These are phyloP conservation scores for Penicillium paradoxum DNA, from an alignment of 495 filamentous ascomycete species.

Conservation along the genomic window DNA sequence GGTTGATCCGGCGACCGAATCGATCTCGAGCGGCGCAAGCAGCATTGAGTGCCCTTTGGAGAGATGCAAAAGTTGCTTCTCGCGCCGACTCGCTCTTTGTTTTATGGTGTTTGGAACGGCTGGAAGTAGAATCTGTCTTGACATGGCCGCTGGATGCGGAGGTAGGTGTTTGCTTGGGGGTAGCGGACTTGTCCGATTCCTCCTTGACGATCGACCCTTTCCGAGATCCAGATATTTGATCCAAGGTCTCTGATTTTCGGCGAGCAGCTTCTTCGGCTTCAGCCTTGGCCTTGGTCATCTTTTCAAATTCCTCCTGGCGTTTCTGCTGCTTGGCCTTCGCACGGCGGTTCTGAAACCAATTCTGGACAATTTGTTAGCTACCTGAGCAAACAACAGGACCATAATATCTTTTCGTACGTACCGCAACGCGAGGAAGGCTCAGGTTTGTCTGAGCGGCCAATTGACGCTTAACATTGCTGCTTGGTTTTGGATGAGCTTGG, in stretches of 20 bases:
- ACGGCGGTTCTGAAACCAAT: conserved; percentile 88
- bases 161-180: conserved; percentile 29
- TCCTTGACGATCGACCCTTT: conserved; percentile 22
- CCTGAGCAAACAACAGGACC: not conserved
- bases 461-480: conserved; percentile 67
- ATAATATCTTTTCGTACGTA: conserved; percentile 37
- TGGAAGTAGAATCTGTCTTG: conserved; percentile 17
- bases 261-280: conserved; percentile 40
- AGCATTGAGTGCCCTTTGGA: conserved; percentile 43
- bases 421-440: conserved; percentile 71
- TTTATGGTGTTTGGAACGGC: conserved; percentile 34
- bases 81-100: conserved; percentile 40
- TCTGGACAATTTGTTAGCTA: conserved; percentile 46
- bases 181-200: conserved; percentile 27
- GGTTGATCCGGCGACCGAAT: conserved; percentile 22
- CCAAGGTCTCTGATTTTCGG: conserved; percentile 29
- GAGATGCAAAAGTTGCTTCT: conserved; percentile 42
- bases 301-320: conserved; percentile 61
- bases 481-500: conserved; percentile 70
- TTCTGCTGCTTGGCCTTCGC: conserved; percentile 77
- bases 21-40: conserved; percentile 39
- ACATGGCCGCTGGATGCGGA: conserved; percentile 20
- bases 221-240: conserved; percentile 22
- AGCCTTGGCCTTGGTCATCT: conserved; percentile 51
- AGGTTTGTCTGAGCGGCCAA: conserved; percentile 68